These are phyloP conservation scores for Prunus kanzakura DNA, from an alignment of 306 rosid genomes.

Conservation along the genomic window DNA sequence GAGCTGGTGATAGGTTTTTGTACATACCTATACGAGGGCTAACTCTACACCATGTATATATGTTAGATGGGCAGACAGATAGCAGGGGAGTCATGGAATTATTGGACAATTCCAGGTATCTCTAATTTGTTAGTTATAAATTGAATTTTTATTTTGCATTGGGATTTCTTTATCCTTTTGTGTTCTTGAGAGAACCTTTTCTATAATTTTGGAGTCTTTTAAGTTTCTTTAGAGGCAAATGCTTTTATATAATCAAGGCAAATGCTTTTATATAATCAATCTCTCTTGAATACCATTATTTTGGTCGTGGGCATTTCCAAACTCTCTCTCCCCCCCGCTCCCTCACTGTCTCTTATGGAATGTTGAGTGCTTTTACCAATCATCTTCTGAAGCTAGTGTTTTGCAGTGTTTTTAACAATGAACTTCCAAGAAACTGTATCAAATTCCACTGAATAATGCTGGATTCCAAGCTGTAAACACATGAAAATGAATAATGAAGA, in stretches of 20 bases:
- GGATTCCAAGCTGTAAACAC: no score
- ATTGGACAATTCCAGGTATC: conserved; percentile 33
- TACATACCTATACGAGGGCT: conserved; percentile 69
- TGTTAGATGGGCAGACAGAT: conserved; percentile 49
- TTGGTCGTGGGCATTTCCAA: neutral
- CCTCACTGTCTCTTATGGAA: neutral
- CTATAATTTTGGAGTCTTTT: conserved; percentile 23
- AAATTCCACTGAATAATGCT: neutral
- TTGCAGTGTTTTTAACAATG: neutral
- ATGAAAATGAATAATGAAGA: neutral
- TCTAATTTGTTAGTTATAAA: conserved; percentile 36
- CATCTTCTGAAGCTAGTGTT: neutral
- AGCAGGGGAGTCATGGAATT: conserved; percentile 29
- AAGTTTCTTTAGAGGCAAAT: conserved; percentile 10
- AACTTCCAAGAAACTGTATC: neutral
- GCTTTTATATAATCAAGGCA: conserved; percentile 11
- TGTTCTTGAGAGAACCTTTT: conserved; percentile 14
- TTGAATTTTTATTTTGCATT: conserved; percentile 13
- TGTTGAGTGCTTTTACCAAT: neutral
- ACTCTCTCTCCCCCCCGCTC: neutral
- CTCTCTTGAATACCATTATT: neutral
- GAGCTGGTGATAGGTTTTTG: conserved; percentile 55
- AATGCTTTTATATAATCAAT: conserved; percentile 9
- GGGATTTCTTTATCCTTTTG: conserved; percentile 6
- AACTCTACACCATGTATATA: conserved; percentile 53